phyloP scores from a whole-genome alignment of 495 filamentous ascomycete species.

The Hypoxylon lienhwacheense region DNA sequence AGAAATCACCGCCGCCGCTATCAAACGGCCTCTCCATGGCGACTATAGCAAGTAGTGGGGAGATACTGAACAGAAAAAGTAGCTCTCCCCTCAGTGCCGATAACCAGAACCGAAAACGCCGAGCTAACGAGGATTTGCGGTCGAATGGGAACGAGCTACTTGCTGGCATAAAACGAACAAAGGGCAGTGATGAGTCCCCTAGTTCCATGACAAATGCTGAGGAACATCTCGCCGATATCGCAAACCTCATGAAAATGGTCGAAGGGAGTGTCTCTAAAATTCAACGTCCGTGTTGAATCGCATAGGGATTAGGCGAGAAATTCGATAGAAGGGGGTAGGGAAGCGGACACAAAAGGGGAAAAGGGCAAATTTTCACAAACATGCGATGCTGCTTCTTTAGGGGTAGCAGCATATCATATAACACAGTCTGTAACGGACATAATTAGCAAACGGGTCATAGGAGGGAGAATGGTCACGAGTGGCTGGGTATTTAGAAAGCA shows the following conservation, averaged over 20 bases:
- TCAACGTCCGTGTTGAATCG: neutral
- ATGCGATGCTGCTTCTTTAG: neutral
- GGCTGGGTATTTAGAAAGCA: neutral
- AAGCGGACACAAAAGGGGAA: neutral
- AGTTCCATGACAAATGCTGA: slow-evolving; percentile 6
- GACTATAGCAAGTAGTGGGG: neutral
- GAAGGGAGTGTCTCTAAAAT: neutral
- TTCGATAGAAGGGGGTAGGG: neutral
- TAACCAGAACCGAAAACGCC: slow-evolving; percentile 34
- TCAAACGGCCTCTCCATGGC: slow-evolving; percentile 3
- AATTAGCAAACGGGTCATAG: neutral
- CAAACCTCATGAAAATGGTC: slow-evolving; percentile 23
- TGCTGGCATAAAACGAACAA: slow-evolving; percentile 25
- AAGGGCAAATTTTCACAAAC: neutral
- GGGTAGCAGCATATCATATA: neutral
- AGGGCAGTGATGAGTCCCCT: slow-evolving; percentile 12
- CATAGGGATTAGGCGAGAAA: no score
- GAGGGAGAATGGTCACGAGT: neutral
- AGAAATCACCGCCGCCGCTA: slow-evolving; percentile 20
- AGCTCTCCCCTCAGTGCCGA: slow-evolving; percentile 13
- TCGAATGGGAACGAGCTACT: slow-evolving; percentile 12
- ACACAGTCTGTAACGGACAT: neutral
- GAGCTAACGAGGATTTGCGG: slow-evolving; percentile 14
- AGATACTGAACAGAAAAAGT: neutral
- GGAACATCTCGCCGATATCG: slow-evolving; percentile 32